Conservation (phyloP, 2,329 filamentous ascomycete genomes). For the Bipolaris oryzae region DNA sequence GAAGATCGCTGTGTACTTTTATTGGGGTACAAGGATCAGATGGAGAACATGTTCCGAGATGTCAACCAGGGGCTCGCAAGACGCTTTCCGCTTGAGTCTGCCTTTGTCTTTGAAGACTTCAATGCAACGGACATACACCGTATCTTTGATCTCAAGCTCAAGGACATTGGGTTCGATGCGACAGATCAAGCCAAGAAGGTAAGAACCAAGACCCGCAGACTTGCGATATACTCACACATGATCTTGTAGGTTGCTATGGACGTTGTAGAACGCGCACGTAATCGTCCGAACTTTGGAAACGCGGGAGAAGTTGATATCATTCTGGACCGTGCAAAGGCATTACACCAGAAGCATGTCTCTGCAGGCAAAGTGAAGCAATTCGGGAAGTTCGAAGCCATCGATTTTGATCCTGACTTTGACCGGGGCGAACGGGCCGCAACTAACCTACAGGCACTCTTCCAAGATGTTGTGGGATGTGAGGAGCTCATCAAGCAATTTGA, state of each 20-base stretch:
- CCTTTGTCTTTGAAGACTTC: constrained; percentile 74
- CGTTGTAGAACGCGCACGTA: constrained; percentile 65
- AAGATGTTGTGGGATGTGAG: constrained; percentile 65
- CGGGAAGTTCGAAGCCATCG: constrained; percentile 52
- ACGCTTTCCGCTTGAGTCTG: constrained; percentile 67
- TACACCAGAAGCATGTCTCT: constrained; percentile 55
- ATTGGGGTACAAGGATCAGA: constrained; percentile 71
- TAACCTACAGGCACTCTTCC: constrained; percentile 61
- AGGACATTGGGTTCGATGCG: constrained; percentile 59
- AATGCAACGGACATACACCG: constrained; percentile 60
- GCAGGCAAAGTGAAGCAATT: constrained; percentile 30
- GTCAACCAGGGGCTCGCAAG: constrained; percentile 72
- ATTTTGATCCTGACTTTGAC: constrained; percentile 67
- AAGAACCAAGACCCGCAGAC: not conserved
- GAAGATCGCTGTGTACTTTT: constrained; percentile 76
- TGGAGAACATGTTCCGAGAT: constrained; percentile 75
- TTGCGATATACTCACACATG: not conserved
- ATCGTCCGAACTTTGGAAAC: constrained; percentile 72
- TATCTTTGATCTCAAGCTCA: constrained; percentile 70
- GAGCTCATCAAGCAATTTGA: constrained; percentile 60
- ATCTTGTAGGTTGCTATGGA: constrained; percentile 55
- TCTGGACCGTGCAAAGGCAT: constrained; percentile 62
- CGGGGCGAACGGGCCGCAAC: constrained; percentile 53
- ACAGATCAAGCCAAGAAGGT: constrained; percentile 57
- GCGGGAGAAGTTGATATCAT: constrained; percentile 76